Base-by-base conservation (phyloP, 2,329 filamentous ascomycete species). In the Alternaria brassicae region DNA sequence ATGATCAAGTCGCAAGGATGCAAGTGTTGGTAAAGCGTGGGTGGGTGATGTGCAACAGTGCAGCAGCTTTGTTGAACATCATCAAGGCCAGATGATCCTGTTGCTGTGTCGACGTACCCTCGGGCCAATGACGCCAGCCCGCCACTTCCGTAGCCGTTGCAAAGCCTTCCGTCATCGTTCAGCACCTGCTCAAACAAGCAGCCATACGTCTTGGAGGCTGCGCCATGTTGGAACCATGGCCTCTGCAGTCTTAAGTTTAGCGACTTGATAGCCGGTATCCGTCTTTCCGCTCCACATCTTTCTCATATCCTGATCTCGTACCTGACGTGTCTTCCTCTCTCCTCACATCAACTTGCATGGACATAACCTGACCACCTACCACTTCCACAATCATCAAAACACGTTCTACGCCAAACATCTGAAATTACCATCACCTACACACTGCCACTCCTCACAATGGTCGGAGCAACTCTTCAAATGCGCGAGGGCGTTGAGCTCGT, bases 401-500 rank as follows among this genome's bases (percentile, higher is more conserved):
- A 40, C 39, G 23, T 51, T 34, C 12, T 17, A 19, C 21, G 13
- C 25, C 41, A 9, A 19, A 17, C 21, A 3, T 4, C 6, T 7
- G 17, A 30, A 34, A 39, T 19, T 4, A 8, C 13, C 15, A 12
- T 23, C 19, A 17, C 1, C 10, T 13, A 12, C 12, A 0, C 32
- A 6, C 1, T 13, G 8, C 17, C 34, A n/a, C 34, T 4, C 30
- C 19, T 19, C n/a, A 50, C 2, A 19, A 61, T 61, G 59, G 56
- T 48, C 2, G 47, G 40, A 44, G 27, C 45, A 34, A 61, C 56
- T 10, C 3, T 61, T 6, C 41, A 52, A 27, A 41, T 61, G 59
- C 56, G 59, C 30, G 59, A 61, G 30, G 59, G 59, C 45, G 51
- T 45, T 6, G 59, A 61, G 51, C 56, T 61, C 17, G 51, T 61